Conservation (phyloP, 2,329 filamentous ascomycete genomes). For the Fusarium keratoplasticum region DNA sequence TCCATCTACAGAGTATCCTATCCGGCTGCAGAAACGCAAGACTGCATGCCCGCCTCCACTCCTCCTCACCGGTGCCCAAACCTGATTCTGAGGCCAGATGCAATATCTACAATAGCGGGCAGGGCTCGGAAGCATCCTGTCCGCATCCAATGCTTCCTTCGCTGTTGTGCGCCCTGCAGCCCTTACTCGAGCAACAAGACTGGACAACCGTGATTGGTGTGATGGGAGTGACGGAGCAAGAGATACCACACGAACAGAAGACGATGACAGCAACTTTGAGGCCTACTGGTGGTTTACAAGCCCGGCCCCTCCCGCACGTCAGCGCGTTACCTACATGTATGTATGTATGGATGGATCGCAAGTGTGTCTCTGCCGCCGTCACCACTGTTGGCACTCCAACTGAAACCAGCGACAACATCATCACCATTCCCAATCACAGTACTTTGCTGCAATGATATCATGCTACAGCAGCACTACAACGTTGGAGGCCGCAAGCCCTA, state of each 20-base stretch:
- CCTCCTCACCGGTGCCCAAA: constrained; percentile 21
- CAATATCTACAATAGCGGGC: background rate
- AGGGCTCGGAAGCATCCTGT: background rate
- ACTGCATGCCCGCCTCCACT: background rate
- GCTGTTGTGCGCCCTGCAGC: background rate
- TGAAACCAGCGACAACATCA: constrained; percentile 7
- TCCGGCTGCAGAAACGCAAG: background rate
- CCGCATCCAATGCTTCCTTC: constrained; percentile 1
- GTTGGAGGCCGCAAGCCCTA: constrained; percentile 31
- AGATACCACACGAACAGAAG: background rate
- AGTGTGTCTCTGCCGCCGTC: background rate
- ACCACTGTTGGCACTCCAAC: background rate
- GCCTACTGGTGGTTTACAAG: background rate
- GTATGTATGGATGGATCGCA: background rate
- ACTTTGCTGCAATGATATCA: constrained; percentile 48
- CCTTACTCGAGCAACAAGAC: background rate
- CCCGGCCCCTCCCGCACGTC: background rate
- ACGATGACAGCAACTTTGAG: background rate
- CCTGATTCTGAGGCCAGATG: constrained; percentile 9
- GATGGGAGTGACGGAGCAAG: background rate
- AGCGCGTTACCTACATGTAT: background rate
- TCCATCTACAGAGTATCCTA: background rate
- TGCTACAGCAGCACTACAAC: constrained; percentile 42
- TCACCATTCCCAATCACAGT: constrained; percentile 1
- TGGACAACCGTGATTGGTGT: background rate